Conservation (phyloP, 768 basidiomycete genomes). For the Hebeloma cylindrosporum region DNA sequence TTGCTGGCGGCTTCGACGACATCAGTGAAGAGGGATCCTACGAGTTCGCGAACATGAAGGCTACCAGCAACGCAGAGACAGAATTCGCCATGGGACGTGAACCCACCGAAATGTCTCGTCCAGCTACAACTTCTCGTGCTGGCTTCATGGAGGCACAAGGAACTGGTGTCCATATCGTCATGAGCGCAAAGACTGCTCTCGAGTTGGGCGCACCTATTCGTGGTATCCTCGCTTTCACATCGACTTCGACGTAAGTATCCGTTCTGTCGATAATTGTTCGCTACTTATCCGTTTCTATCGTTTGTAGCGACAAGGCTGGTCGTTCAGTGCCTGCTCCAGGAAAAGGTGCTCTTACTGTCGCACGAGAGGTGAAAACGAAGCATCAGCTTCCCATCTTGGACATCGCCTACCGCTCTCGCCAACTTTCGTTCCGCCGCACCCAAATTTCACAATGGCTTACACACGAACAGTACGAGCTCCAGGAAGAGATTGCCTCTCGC, state of each 20-base stretch:
- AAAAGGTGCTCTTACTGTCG: conserved; percentile 86
- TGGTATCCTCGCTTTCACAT: conserved; percentile 92
- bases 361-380: conserved; percentile 79
- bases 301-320: conserved; percentile 90
- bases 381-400: conserved; percentile 80
- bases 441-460: conserved; percentile 95
- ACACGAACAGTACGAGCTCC: conserved; percentile 84
- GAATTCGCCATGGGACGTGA: conserved; percentile 99
- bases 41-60: conserved; percentile 99
- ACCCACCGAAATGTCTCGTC: conserved; percentile 98
- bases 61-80: conserved; percentile 94
- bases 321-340: conserved; percentile 98
- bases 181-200: conserved; percentile 95
- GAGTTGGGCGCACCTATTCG: conserved; percentile 94
- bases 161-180: conserved; percentile 92
- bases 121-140: conserved; percentile 92
- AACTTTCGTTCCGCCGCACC: conserved; percentile 91
- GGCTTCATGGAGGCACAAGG: conserved; percentile 94
- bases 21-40: conserved; percentile 97
- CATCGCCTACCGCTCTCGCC: conserved; percentile 86
- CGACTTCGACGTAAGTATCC: conserved; percentile 82
- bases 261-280: background rate
- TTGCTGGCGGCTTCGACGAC: conserved; percentile 98
- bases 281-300: background rate
- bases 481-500: conserved; percentile 69